A percentile compares a stretch with the other conserved stretches of the same genome.
Conservation (phyloP, 2,329 filamentous ascomycete genomes). For the Phoma herbarum region DNA sequence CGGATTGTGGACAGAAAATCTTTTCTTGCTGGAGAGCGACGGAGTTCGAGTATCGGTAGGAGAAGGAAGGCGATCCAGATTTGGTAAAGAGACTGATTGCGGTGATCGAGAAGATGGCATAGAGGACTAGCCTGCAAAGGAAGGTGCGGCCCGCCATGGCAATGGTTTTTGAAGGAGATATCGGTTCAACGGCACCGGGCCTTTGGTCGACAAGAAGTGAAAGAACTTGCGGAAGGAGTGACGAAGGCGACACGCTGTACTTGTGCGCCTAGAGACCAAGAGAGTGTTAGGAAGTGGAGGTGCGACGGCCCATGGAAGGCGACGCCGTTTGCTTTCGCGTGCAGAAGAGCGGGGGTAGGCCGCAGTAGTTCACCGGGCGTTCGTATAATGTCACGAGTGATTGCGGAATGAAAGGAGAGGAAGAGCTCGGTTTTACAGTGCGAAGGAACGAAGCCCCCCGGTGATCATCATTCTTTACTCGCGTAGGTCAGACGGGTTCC, state of each 20-base stretch:
- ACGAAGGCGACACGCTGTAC: conserved; percentile 14
- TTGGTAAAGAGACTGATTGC: conserved; percentile 48
- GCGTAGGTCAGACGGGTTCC: conserved; percentile 21
- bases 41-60: conserved; percentile 38
- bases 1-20: conserved; percentile 44
- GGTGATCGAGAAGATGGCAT: conserved; percentile 45
- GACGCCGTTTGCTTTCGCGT: conserved; percentile 19
- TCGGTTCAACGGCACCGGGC: conserved; percentile 17
- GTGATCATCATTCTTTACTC: conserved; percentile 23
- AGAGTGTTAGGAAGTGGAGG: conserved; percentile 17
- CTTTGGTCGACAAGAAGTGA: conserved; percentile 12
- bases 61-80: conserved; percentile 40
- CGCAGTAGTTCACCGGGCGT: conserved; percentile 14
- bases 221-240: conserved; percentile 11
- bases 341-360: conserved; percentile 19
- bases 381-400: conserved; percentile 16
- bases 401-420: conserved; percentile 23
- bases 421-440: conserved; percentile 19
- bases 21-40: conserved; percentile 26
- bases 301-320: conserved; percentile 20
- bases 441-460: conserved; percentile 18
- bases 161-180: conserved; percentile 12
- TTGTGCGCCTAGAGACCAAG: conserved; percentile 11
- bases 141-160: conserved; percentile 45
- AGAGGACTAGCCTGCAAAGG: conserved; percentile 46